A percentile compares a stretch with the other conserved stretches of the same genome.
Evolutionary conservation across 108 stramenopile genomes (phyloP).

Genomic region (Nitzschia sp.): DNA sequence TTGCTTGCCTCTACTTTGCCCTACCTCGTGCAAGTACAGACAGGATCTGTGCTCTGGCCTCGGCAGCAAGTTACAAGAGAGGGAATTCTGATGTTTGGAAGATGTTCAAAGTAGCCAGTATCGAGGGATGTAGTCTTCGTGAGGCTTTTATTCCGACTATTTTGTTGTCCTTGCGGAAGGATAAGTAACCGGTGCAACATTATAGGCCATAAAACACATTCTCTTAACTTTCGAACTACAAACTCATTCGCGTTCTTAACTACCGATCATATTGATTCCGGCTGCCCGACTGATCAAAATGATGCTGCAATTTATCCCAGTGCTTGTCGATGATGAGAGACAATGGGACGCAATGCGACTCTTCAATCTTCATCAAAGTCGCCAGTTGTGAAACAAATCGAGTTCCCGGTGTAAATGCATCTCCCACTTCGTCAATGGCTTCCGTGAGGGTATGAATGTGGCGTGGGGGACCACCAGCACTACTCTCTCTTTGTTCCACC

Average conservation of each 20-base stretch:
- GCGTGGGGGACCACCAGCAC: not conserved
- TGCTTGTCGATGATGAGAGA: slow-evolving; percentile 33
- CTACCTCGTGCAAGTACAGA: too few relatives aligned
- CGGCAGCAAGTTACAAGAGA: too few relatives aligned
- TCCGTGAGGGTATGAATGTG: slow-evolving; percentile 3
- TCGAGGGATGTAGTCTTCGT: too few relatives aligned
- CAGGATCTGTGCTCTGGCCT: too few relatives aligned
- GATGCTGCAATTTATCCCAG: slow-evolving; percentile 12
- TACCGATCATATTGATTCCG: not conserved
- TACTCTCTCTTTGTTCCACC: not conserved
- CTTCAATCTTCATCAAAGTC: slow-evolving; percentile 28
- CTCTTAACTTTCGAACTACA: too few relatives aligned
- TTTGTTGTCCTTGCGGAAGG: too few relatives aligned
- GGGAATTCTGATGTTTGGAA: too few relatives aligned
- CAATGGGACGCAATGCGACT: slow-evolving; percentile 32
- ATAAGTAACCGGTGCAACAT: too few relatives aligned
- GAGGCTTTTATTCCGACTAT: too few relatives aligned
- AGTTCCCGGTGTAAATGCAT: slow-evolving; percentile 32
- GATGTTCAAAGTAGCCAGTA: too few relatives aligned
- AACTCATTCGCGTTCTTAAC: not conserved
- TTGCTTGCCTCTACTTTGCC: too few relatives aligned
- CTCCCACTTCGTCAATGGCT: not conserved
- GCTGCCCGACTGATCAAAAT: not conserved
- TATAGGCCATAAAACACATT: too few relatives aligned
- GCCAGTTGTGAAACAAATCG: slow-evolving; percentile 35